Evolutionary conservation across 352 stramenopile genomes (phyloP), one percentile per base, ranked within the genome.

Genomic region (Phytopythium ostracodes): DNA sequence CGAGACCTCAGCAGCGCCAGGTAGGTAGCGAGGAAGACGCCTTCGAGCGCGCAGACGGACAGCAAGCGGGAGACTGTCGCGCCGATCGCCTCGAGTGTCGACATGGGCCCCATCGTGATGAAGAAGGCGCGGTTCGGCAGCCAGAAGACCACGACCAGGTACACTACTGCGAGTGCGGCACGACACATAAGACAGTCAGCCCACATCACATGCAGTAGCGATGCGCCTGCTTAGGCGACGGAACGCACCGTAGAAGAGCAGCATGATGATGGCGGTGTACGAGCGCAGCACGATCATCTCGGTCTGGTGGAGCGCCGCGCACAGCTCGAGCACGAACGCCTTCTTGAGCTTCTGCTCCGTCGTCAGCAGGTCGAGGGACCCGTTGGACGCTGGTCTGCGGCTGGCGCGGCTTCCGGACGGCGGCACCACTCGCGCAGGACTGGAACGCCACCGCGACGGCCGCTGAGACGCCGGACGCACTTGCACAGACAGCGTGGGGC

Each of bases 211-310:
- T 27, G n/a, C 6, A 31, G 10, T 20, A 22, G 20, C n/a, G 18
- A 29, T 4, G 44, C 43, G 35, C 4, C 42, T 47, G 17, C 4
- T 42, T 17, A 47, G n/a, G 47, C 1, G 9, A 2, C 14, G 44
- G 2, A 36, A 51, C 59, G 24, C 61, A 66, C 71, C 71, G 47
- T 78, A 78, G 40, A 76, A 71, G 6, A 66, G 5, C 35, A 68
- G 65, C 42, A 65, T 67, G 27, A 50, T 60, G 44, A 76, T 70
- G 10, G 68, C 73, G 22, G 65, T 62, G 62, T 76, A 78, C 14
- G 67, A 76, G 25, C 65, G 68, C 9, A 78, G 63, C 44, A 78
- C 27, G 15, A 76, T 60, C 53, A 78, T 64, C 31, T 78, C 71
- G 0, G 65, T 72, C 14, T 73, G 63, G 49, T 76, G 65, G 10